Percentiles rank a stretch among this genome's conserved stretches.
Conservation (phyloP, 352 stramenopile genomes). For the Lagenidium sp. region DNA sequence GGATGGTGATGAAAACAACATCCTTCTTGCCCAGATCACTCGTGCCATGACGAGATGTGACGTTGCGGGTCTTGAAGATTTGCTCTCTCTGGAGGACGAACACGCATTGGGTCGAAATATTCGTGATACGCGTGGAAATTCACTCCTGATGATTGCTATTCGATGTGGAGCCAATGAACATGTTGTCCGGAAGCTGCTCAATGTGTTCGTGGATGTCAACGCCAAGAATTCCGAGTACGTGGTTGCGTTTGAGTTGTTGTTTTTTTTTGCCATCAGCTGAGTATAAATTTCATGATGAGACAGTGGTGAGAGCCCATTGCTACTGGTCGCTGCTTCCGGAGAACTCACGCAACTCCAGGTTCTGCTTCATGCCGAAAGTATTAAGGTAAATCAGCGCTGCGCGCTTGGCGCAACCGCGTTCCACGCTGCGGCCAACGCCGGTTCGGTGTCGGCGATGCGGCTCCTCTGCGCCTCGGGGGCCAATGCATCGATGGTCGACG, state of each 20-base stretch:
- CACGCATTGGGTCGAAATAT: neutral
- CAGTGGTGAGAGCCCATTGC: slow-evolving; percentile 41
- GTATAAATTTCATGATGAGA: no score
- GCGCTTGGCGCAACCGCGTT: slow-evolving; percentile 40
- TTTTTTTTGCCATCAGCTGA: no score
- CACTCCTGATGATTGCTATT: slow-evolving; percentile 36
- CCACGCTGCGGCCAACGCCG: slow-evolving; percentile 47
- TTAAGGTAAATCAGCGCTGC: slow-evolving; percentile 35
- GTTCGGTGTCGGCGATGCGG: slow-evolving; percentile 37
- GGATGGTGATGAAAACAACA: neutral
- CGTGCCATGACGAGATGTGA: slow-evolving; percentile 16
- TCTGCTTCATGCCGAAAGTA: slow-evolving; percentile 10
- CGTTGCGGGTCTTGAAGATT: slow-evolving; percentile 10
- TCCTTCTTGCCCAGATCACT: slow-evolving; percentile 16
- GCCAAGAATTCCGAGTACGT: slow-evolving; percentile 45
- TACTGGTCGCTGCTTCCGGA: slow-evolving; percentile 44
- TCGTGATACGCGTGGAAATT: slow-evolving; percentile 37
- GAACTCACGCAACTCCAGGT: slow-evolving; percentile 20
- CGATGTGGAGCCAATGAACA: slow-evolving; percentile 19
- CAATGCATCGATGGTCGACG: slow-evolving; percentile 20
- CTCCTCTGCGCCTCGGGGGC: slow-evolving; percentile 34
- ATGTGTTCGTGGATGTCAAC: slow-evolving; percentile 33
- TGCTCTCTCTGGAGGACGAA: slow-evolving; percentile 6
- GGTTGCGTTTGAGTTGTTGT: no score
- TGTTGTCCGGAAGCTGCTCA: slow-evolving; percentile 20